phyloP scores from a whole-genome alignment of 768 basidiomycete genomes.

The Serendipita vermifera region DNA sequence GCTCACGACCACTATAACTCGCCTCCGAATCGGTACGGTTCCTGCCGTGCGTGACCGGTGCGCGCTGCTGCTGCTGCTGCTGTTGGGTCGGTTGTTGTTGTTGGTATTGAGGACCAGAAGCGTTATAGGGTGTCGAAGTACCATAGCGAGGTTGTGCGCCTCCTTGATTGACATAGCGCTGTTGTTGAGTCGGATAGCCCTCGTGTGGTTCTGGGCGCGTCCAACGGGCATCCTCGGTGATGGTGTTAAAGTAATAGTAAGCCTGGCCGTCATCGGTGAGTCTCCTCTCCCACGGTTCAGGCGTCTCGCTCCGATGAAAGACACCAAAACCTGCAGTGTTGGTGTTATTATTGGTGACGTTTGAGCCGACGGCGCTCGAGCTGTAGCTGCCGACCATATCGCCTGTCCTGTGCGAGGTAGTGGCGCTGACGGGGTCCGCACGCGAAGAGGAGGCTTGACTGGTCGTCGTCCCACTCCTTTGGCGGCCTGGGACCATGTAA shows the following conservation, averaged over 20 bases:
- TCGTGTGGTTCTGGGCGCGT: conserved; percentile 40
- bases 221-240: conserved; percentile 57
- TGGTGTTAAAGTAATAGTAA: conserved; percentile 65
- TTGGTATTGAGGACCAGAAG: no score
- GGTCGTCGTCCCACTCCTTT: background rate
- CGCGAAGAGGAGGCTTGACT: background rate
- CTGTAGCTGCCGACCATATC: background rate
- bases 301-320: conserved; percentile 41
- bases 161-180: no score
- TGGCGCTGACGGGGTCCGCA: background rate
- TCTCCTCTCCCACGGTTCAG: conserved; percentile 72
- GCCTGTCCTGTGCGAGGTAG: background rate
- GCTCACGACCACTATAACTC: conserved; percentile 4
- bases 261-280: conserved; percentile 72
- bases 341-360: conserved; percentile 33
- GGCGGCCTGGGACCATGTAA: background rate
- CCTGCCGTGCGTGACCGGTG: background rate
- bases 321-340: conserved; percentile 45
- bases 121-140: no score
- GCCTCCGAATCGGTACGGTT: background rate
- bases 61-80: background rate
- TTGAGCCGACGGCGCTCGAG: conserved; percentile 24
- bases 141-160: no score
- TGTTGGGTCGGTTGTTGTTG: no score
- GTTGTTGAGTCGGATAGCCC: no score